Evolutionary conservation across 352 stramenopile species (phyloP), one percentile per base, ranked within the genome.

Genomic region (Phytopythium chamaehyphon): DNA sequence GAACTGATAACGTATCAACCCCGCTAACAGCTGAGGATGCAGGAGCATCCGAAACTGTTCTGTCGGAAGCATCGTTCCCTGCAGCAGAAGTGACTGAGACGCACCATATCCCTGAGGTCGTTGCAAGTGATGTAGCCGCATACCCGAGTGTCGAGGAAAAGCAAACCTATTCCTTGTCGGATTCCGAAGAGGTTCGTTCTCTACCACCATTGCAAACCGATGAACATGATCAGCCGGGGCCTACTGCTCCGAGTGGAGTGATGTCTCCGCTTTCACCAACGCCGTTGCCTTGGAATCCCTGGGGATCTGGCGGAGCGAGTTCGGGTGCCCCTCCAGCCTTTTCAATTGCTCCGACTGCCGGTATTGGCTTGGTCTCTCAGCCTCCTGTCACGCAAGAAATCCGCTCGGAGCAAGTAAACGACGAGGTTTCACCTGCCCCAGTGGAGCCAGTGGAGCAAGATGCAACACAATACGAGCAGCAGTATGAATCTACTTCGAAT

Each of bases 271-370:
- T 53, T 19, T 53, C 47, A 3, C 47, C 47, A 19, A 53, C 47
- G 10, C 47, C 47, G 31, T 36, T 53, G 15, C 47, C 47, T n/a
- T 53, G 47, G 47, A 53, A 44, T 33, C 21, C 47, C 9, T 53
- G 47, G 47, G 47, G 47, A 0, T 44, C 47, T 43, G 35, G 47
- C 3, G 36, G 21, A 4, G 47, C n/a, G 7, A 14, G 18, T n/a
- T 51, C 47, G 1, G 12, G 11, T 23, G 35, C 35, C 14, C 47
- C 47, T 53, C 47, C 47, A 16, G 47, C 47, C 15, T 53, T 53
- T 12, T 44, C 33, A 3, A 40, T 53, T 28, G 47, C 47, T 9
- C 47, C 47, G 10, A 36, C 47, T 22, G 42, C 42, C 21, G 47
- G n/a, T 12, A 22, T 53, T 14, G 22, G 43, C 47, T 53, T 53